Evolutionary conservation across 176 grass and related monocot genomes (phyloP), one percentile per base, ranked within the genome.

Genomic region (Oryza officinalis): DNA sequence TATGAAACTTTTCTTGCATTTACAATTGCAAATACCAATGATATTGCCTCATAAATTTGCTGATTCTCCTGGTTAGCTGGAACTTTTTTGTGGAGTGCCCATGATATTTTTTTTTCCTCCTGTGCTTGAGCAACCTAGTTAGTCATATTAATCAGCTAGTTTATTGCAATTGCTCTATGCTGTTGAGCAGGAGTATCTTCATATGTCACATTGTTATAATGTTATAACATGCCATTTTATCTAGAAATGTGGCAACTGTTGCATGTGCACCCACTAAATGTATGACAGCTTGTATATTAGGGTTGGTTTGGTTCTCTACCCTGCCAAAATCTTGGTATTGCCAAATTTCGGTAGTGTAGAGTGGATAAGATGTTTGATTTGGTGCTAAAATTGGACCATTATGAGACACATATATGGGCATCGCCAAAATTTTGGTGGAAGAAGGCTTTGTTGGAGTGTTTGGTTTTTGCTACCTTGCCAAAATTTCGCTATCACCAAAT

Each of bases 161-260:
- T 23, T 75, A 15, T 5, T 50, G 3, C 63, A 30, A 80, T 85
- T 81, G 52, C 38, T 81, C 0, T 81, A 10, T 31, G 33, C 49
- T 28, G 57, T 32, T 80, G 6, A 28, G 73, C 27, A 25, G 25
- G 20, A 59, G 67, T n/a, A 41, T 27, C 49, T 61, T 28, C 5
- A 44, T 35, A 72, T 43, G 50, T 6, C 17, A 54, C 50, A 20
- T 20, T 52, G 2, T 43, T 69, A 72, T 27, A 1, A 72, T 82
- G 26, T 72, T 44, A 28, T 13, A 15, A 13, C 18, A 15, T 60
- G 60, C 26, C 37, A 74, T 83, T 82, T 64, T 37, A 61, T 43
- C 26, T 82, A 26, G 12, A 72, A 82, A 82, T 72, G 68, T 63
- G 57, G 41, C 59, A 27, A 72, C 13, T 26, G 33, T 27, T 77